These are phyloP conservation scores for Axilococcus clingmanii DNA, from an alignment of 139 green algal genomes.

Conservation along the genomic window DNA sequence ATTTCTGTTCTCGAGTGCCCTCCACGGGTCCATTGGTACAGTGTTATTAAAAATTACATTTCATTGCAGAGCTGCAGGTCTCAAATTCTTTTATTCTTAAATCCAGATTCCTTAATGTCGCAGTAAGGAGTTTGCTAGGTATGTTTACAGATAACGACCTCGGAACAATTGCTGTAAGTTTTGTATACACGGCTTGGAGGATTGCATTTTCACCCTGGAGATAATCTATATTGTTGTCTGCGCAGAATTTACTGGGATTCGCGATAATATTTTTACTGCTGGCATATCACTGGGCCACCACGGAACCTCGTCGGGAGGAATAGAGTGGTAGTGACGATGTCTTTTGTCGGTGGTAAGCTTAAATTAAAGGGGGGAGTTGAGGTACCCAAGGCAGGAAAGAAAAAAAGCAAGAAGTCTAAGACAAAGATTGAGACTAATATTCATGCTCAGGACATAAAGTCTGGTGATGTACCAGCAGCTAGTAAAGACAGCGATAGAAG, in stretches of 20 bases:
- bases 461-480: background rate
- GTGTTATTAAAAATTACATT: too few species aligned
- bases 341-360: slow-evolving; percentile 72
- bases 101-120: too few species aligned
- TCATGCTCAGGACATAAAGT: background rate
- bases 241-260: slow-evolving; percentile 63
- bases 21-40: too few species aligned
- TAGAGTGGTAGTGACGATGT: slow-evolving; percentile 5
- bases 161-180: slow-evolving; percentile 42
- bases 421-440: background rate
- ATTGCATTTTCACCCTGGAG: background rate
- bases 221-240: too few species aligned
- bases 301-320: background rate
- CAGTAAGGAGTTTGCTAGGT: too few species aligned
- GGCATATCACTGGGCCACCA: slow-evolving; percentile 55
- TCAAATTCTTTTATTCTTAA: too few species aligned
- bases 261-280: slow-evolving; percentile 60
- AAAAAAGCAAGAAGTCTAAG: slow-evolving; percentile 70
- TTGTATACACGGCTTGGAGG: background rate
- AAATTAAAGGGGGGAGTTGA: slow-evolving; percentile 75
- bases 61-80: too few species aligned
- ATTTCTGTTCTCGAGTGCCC: too few species aligned
- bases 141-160: slow-evolving; percentile 60
- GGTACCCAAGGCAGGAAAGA: slow-evolving; percentile 39
- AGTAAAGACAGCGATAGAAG: slow-evolving; percentile 39